Percentiles rank a stretch among this genome's conserved stretches.
Conservation (phyloP, 2,329 filamentous ascomycete genomes). For the Cylindrodendrum hubeiense region DNA sequence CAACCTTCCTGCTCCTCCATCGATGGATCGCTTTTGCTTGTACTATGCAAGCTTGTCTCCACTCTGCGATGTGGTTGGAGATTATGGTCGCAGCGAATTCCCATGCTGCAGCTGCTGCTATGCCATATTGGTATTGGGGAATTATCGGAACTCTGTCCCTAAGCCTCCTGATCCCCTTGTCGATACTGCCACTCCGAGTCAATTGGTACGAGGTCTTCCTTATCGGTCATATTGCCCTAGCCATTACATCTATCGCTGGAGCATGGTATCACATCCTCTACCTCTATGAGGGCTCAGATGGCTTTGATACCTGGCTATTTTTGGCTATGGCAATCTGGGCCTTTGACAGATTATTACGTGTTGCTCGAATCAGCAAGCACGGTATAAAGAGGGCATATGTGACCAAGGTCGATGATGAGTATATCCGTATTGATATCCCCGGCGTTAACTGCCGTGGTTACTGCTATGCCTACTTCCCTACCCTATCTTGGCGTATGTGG, state of each 20-base stretch:
- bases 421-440: constrained; percentile 46
- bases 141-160: constrained; percentile 53
- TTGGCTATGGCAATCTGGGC: constrained; percentile 46
- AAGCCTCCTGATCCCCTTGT: constrained; percentile 48
- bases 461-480: constrained; percentile 48
- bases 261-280: constrained; percentile 57
- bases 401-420: constrained; percentile 45
- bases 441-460: constrained; percentile 43
- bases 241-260: constrained; percentile 55
- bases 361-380: constrained; percentile 32
- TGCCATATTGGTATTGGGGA: constrained; percentile 59
- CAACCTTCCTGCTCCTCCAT: constrained; percentile 62
- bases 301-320: constrained; percentile 54
- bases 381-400: constrained; percentile 46
- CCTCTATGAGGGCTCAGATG: constrained; percentile 53
- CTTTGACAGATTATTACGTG: constrained; percentile 44
- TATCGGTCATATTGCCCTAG: constrained; percentile 54
- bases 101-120: constrained; percentile 42
- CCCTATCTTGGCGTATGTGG: constrained; percentile 48
- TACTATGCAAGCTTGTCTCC: constrained; percentile 59
- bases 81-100: constrained; percentile 45
- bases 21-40: constrained; percentile 61
- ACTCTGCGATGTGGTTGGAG: constrained; percentile 58
- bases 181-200: constrained; percentile 52
- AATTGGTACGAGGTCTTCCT: constrained; percentile 60